Conservation (phyloP, 2,329 filamentous ascomycete genomes). For the Atkinsonella hypoxylon region DNA sequence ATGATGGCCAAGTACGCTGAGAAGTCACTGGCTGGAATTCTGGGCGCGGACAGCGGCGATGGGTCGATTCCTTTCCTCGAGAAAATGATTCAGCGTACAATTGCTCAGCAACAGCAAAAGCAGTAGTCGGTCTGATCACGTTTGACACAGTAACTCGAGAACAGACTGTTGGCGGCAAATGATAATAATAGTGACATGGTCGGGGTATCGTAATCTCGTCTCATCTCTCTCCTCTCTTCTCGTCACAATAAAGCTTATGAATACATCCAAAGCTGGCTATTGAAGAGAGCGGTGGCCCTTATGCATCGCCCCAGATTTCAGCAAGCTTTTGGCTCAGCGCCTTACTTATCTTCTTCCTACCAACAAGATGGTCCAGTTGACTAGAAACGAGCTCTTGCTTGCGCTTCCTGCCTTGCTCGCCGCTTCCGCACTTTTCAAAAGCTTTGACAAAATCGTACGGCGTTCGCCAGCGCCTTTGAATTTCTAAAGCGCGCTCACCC, state of each 20-base stretch:
- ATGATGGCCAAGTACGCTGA: slow-evolving; percentile 77
- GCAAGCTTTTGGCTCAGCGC: slow-evolving; percentile 56
- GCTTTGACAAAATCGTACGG: slow-evolving; percentile 61
- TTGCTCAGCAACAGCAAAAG: slow-evolving; percentile 50
- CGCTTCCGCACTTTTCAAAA: slow-evolving; percentile 42
- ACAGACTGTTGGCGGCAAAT: too few species aligned
- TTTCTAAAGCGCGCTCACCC: slow-evolving; percentile 67
- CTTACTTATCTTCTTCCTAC: slow-evolving; percentile 56
- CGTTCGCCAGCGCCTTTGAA: slow-evolving; percentile 68
- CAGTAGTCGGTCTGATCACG: background rate
- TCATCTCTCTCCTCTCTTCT: background rate
- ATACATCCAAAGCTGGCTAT: too few species aligned
- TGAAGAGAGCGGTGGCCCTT: slow-evolving; percentile 6
- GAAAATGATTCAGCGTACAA: slow-evolving; percentile 61
- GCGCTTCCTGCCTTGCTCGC: slow-evolving; percentile 39
- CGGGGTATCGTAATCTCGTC: background rate
- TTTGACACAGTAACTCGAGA: background rate
- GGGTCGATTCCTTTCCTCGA: slow-evolving; percentile 47
- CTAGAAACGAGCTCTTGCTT: slow-evolving; percentile 48
- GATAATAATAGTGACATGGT: background rate
- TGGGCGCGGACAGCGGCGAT: slow-evolving; percentile 44
- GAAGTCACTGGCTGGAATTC: slow-evolving; percentile 68
- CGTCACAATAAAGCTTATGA: too few species aligned
- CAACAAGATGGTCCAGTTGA: slow-evolving; percentile 45
- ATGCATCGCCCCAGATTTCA: slow-evolving; percentile 54